Conservation (phyloP, 768 basidiomycete genomes). For the Psilocybe cubensis region DNA sequence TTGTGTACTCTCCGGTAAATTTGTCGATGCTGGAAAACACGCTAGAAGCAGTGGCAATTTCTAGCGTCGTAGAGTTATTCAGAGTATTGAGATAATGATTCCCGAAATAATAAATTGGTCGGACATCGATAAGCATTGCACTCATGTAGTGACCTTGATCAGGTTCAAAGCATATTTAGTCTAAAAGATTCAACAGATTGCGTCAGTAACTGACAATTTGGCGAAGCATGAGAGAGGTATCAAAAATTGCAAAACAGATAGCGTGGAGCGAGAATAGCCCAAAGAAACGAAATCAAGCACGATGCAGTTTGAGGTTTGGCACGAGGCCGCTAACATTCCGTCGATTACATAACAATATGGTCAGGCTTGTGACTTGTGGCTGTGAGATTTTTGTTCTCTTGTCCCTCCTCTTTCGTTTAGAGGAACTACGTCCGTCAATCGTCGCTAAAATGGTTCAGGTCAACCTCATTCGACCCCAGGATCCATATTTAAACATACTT, state of each 20-base stretch:
- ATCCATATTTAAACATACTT: background rate
- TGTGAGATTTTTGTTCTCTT: slow-evolving; percentile 24
- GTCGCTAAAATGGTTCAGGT: slow-evolving; percentile 14
- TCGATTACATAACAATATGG: slow-evolving; percentile 21
- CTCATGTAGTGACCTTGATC: too few species aligned
- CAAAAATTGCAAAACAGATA: slow-evolving; percentile 19
- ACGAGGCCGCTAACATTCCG: slow-evolving; percentile 13
- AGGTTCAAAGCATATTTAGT: too few species aligned
- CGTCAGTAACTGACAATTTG: too few species aligned
- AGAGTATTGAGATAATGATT: background rate
- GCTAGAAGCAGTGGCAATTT: background rate
- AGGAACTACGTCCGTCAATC: background rate
- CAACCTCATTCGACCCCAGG: background rate
- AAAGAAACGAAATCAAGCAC: background rate
- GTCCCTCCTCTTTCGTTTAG: slow-evolving; percentile 6
- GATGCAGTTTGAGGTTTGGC: background rate
- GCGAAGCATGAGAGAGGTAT: slow-evolving; percentile 23
- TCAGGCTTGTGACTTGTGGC: slow-evolving; percentile 15
- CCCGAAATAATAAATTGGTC: too few species aligned
- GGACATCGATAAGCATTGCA: too few species aligned
- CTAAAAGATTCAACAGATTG: too few species aligned
- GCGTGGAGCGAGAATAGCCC: background rate
- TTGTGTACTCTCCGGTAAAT: background rate
- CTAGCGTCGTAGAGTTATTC: background rate
- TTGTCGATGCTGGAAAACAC: background rate